phyloP scores from a whole-genome alignment of 2,329 filamentous ascomycete species.

The Colletotrichum coccodes region DNA sequence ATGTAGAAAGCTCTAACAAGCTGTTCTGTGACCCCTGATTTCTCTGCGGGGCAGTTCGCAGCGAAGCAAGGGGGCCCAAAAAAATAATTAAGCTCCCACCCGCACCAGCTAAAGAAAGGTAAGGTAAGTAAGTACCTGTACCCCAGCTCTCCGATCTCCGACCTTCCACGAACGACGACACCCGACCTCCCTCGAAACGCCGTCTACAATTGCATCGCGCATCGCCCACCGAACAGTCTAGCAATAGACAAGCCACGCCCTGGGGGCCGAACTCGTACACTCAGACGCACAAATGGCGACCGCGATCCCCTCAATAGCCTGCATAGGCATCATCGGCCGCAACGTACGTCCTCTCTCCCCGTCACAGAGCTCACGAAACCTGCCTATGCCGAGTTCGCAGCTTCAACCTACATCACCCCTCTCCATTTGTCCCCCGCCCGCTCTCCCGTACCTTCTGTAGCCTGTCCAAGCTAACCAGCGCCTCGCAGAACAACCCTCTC shows the following conservation, averaged over 20 bases:
- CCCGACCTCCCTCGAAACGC: background rate
- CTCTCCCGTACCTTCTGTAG: background rate
- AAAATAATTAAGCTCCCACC: constrained; percentile 29
- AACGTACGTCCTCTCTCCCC: constrained; percentile 68
- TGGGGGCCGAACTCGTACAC: background rate
- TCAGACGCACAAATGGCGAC: constrained; percentile 59
- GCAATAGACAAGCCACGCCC: background rate
- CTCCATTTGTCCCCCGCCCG: background rate
- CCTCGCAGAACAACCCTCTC: constrained; percentile 89
- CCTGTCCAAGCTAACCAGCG: constrained; percentile 20
- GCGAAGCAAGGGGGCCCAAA: constrained; percentile 3
- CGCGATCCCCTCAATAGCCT: constrained; percentile 84
- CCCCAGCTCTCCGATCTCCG: constrained; percentile 26
- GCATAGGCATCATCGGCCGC: constrained; percentile 92
- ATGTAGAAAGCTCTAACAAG: background rate
- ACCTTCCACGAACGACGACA: constrained; percentile 4
- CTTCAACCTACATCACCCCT: background rate
- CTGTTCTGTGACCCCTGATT: background rate
- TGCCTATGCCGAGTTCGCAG: background rate
- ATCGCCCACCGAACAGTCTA: background rate
- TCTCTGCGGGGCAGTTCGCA: constrained; percentile 19
- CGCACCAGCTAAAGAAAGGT: constrained; percentile 5
- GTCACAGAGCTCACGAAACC: background rate
- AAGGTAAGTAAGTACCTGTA: background rate
- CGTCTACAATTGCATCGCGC: background rate